Evolutionary conservation across 83 land plant species (phyloP), one percentile per base, ranked within the genome.

Genomic region (Larix sibirica): DNA sequence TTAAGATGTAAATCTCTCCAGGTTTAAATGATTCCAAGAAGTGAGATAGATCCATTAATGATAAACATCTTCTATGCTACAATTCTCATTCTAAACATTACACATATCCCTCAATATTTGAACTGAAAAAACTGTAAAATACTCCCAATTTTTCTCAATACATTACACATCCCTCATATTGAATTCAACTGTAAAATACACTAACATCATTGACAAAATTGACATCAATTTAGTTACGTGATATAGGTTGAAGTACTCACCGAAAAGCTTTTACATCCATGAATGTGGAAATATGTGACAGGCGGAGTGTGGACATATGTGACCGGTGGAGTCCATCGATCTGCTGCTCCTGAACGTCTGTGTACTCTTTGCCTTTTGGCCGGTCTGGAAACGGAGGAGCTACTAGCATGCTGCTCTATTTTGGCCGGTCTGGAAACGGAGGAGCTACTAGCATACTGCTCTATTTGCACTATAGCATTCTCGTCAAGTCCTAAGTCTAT

Each of bases 281-380:
- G 60, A 31, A 83, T 50, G n/a, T 66, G 81, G 18, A 83, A 24
- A n/a, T 78, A 83, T 24, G 81, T 83, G 60, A 83, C 63, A 60
- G 40, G n/a, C 36, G 64, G 61, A 6, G 58, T 54, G 58, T 54
- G 58, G 58, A 54, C 58, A 54, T 54, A 54, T 54, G 58, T 12
- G 13, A 54, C 58, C 12, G 58, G 13, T 13, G 58, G 12, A 54
- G 42, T 28, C 21, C 28, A 79, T 58, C 21, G 62, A 28, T 20
- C 18, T 24, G 21, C 16, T 4, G 38, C 1, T 31, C 31, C 4
- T 58, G 80, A 12, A 58, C 20, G 31, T n/a, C 12, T 73, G 14
- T 20, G 24, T 1, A n/a, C 4, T 42, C 56, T 73, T 42, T 13
- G 12, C 24, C 56, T 73, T 50, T 7, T 47, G 10, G 9, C 50